phyloP scores from a whole-genome alignment of 2,329 filamentous ascomycete genomes.

The Claviceps quebecensis region DNA sequence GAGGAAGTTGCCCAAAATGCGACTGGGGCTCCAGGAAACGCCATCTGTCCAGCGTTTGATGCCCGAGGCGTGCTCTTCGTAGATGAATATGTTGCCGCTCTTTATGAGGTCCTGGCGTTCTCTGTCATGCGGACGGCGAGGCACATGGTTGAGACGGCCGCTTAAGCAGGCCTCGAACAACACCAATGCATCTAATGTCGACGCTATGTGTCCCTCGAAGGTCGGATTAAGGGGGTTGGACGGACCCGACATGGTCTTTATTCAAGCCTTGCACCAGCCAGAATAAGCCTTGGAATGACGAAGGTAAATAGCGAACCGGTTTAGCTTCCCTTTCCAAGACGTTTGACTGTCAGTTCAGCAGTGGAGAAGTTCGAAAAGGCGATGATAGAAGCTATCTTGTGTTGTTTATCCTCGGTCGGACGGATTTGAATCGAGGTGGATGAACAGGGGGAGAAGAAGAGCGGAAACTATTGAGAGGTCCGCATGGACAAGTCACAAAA shows the following conservation, averaged over 20 bases:
- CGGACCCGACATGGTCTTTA: background rate
- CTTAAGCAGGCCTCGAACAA: slow-evolving; percentile 67
- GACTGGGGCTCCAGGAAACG: slow-evolving; percentile 78
- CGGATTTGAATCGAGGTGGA: background rate
- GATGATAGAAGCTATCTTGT: background rate
- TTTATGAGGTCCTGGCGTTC: slow-evolving; percentile 65
- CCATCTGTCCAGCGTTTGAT: slow-evolving; percentile 95
- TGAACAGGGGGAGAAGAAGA: background rate
- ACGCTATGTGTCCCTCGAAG: slow-evolving; percentile 52
- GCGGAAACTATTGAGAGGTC: background rate
- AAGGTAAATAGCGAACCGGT: background rate
- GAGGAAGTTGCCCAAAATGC: slow-evolving; percentile 72
- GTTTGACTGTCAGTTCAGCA: background rate
- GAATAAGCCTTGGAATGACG: background rate
- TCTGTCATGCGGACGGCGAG: slow-evolving; percentile 72
- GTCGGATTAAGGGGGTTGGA: slow-evolving; percentile 40
- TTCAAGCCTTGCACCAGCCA: background rate
- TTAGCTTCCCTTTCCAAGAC: background rate
- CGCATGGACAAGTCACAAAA: background rate
- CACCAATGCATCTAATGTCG: slow-evolving; percentile 61
- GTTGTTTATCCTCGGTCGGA: background rate
- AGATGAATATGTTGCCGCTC: slow-evolving; percentile 80
- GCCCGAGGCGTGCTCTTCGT: slow-evolving; percentile 78
- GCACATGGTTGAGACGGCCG: slow-evolving; percentile 59
- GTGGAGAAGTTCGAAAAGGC: background rate